Evolutionary conservation across 179 eudicot species (phyloP).

Genomic region (Beta lomatogona): DNA sequence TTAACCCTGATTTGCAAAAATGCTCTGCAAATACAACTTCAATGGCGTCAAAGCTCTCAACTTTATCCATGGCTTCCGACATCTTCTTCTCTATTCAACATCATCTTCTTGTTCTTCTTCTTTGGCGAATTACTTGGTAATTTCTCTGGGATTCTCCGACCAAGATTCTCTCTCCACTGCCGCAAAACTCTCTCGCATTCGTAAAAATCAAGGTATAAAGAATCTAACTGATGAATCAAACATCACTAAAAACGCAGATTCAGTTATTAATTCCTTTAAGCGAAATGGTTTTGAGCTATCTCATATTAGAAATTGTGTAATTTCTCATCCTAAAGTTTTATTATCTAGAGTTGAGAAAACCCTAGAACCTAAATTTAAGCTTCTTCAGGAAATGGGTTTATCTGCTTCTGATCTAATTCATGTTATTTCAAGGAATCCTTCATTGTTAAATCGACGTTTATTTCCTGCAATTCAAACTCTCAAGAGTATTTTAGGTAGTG

Average conservation of each 20-base stretch:
- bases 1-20: neutral
- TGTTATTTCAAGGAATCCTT: conserved; percentile 1
- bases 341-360: conserved; percentile 21
- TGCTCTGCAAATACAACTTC: neutral
- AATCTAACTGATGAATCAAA: conserved; percentile 13
- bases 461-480: conserved; percentile 4
- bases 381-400: conserved; percentile 29
- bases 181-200: neutral
- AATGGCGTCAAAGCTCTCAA: conserved; percentile 9
- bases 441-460: neutral
- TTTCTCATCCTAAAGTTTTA: neutral
- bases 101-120: conserved; percentile 9
- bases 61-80: neutral
- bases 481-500: conserved; percentile 19
- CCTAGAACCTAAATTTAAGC: conserved; percentile 33
- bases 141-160: conserved; percentile 29
- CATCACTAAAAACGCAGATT: conserved; percentile 2
- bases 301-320: conserved; percentile 10
- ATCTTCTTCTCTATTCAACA: neutral
- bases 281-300: conserved; percentile 15
- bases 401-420: conserved; percentile 15
- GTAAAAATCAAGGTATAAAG: neutral
- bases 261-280: conserved; percentile 22
- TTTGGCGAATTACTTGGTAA: conserved; percentile 19
- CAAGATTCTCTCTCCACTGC: conserved; percentile 26